Evolutionary conservation across 2,329 filamentous ascomycete species (phyloP).

Genomic region (Ceratocystis eucalypticola): DNA sequence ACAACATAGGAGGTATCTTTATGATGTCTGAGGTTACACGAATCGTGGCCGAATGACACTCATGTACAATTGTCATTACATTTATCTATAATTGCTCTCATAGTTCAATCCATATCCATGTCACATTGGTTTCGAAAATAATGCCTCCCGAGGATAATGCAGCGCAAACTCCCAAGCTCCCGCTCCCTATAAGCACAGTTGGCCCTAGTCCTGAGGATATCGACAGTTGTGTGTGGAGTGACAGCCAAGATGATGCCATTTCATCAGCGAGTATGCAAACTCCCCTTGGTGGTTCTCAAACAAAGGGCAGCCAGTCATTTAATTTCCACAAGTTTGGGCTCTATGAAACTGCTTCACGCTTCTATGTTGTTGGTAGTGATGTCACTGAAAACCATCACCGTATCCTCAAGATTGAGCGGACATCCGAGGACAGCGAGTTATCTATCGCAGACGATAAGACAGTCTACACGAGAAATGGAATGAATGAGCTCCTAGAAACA

Average conservation of each 20-base stretch:
- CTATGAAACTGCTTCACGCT: conserved; percentile 86
- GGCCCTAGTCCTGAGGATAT: no score
- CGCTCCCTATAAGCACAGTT: no score
- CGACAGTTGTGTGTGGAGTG: not conserved
- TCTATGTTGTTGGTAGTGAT: conserved; percentile 89
- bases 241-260: not conserved
- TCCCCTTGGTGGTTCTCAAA: not conserved
- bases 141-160: no score
- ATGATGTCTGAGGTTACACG: no score
- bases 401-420: conserved; percentile 89
- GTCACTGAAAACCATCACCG: conserved; percentile 78
- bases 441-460: conserved; percentile 88
- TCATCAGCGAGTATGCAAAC: not conserved
- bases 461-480: conserved; percentile 81
- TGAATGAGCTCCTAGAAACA: conserved; percentile 82
- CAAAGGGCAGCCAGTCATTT: not conserved
- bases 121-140: no score
- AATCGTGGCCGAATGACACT: no score
- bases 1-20: no score
- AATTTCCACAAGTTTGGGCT: conserved; percentile 85
- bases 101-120: no score
- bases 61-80: no score
- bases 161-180: no score
- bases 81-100: no score
- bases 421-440: conserved; percentile 60